Evolutionary conservation across 371 early-diverging fungal genomes (phyloP).

Genomic region (Umbelopsis sp.): DNA sequence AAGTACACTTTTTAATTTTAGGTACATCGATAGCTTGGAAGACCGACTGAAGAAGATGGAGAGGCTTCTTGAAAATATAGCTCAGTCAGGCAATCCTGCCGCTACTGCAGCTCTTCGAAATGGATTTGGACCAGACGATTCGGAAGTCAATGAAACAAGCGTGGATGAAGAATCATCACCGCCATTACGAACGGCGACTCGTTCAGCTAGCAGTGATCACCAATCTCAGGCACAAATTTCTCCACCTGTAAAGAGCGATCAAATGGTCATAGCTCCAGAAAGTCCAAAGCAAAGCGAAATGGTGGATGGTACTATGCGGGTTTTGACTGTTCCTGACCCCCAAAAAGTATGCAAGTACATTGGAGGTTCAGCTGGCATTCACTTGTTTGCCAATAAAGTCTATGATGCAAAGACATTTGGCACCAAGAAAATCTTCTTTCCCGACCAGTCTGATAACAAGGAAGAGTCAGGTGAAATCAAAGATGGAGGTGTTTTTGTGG

Average conservation of each 20-base stretch:
- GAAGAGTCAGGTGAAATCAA: not conserved
- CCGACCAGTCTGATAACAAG: not conserved
- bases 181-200: not conserved
- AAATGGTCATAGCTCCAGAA: constrained; percentile 24
- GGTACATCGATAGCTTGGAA: constrained; percentile 50
- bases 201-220: no score
- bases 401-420: not conserved
- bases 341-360: constrained; percentile 10
- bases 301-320: not conserved
- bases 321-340: not conserved
- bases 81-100: constrained; percentile 18
- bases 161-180: not conserved
- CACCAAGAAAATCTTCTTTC: constrained; percentile 11
- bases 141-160: not conserved
- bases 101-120: constrained; percentile 15
- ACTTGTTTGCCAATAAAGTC: not conserved
- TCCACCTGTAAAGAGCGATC: not conserved
- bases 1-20: constrained; percentile 5
- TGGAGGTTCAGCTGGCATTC: constrained; percentile 8
- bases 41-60: constrained; percentile 46
- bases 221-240: not conserved
- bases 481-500: constrained; percentile 5
- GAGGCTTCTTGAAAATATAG: constrained; percentile 30
- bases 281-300: no score
- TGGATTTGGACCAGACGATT: not conserved